These are phyloP conservation scores for Rutstroemia sp. DNA, from an alignment of 2,329 filamentous ascomycete species.

Conservation along the genomic window DNA sequence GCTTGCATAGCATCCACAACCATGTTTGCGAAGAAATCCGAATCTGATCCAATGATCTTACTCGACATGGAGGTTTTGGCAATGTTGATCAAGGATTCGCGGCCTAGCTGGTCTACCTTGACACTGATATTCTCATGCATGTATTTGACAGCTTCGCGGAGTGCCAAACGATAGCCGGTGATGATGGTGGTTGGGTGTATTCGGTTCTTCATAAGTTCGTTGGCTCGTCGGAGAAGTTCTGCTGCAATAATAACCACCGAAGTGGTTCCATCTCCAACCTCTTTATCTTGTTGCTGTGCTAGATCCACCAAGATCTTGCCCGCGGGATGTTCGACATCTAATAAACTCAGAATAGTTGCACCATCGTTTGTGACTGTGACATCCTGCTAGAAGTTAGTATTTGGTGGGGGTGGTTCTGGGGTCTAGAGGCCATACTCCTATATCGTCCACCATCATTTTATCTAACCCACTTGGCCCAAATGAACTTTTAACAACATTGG, in stretches of 20 bases:
- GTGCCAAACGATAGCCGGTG: conserved; percentile 89
- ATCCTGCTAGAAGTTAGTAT: conserved; percentile 49
- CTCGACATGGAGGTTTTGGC: conserved; percentile 99
- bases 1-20: conserved; percentile 93
- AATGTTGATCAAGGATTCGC: conserved; percentile 87
- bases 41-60: conserved; percentile 95
- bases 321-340: conserved; percentile 96
- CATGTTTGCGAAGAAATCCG: conserved; percentile 96
- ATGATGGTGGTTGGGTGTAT: conserved; percentile 99
- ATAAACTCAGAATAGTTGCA: conserved; percentile 87
- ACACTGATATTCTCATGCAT: conserved; percentile 98
- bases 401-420: conserved; percentile 6
- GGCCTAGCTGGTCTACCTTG: conserved; percentile 85
- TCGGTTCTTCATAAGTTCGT: conserved; percentile 99
- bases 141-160: conserved; percentile 95
- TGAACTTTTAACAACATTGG: conserved; percentile 98
- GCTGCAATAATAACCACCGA: conserved; percentile 96
- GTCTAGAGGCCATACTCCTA: conserved; percentile 57
- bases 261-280: conserved; percentile 96
- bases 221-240: conserved; percentile 85
- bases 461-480: conserved; percentile 95
- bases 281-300: conserved; percentile 97
- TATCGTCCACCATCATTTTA: conserved; percentile 99
- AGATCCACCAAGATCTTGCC: conserved; percentile 98
- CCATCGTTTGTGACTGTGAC: conserved; percentile 99